These are phyloP conservation scores for Ramichloridium luteum DNA, from an alignment of 2,329 filamentous ascomycete species.

Conservation along the genomic window DNA sequence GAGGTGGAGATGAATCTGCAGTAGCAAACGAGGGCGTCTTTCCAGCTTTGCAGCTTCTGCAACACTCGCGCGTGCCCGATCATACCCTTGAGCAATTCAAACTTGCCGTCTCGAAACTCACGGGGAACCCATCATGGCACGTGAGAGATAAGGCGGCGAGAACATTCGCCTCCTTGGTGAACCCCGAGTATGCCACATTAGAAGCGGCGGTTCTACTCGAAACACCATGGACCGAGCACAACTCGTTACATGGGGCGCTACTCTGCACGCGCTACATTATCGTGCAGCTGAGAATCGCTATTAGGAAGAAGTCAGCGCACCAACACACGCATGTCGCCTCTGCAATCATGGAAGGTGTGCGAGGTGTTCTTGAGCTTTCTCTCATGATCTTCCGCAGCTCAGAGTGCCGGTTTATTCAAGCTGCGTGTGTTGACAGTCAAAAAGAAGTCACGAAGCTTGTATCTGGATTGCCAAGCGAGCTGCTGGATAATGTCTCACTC, in stretches of 20 bases:
- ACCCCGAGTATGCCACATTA: conserved; percentile 4
- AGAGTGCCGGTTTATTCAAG: no score
- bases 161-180: conserved; percentile 40
- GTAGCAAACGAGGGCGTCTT: conserved; percentile 55
- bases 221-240: conserved; percentile 11
- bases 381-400: no score
- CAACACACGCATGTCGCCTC: conserved; percentile 3
- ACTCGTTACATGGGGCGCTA: conserved; percentile 24
- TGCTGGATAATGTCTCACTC: no score
- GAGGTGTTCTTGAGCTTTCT: no score
- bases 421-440: no score
- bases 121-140: conserved; percentile 64
- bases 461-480: no score
- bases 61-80: conserved; percentile 55
- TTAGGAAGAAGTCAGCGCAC: background rate
- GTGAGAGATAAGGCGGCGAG: conserved; percentile 69
- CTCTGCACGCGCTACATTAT: conserved; percentile 19
- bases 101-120: conserved; percentile 46
- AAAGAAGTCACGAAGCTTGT: no score
- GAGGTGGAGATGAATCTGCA: conserved; percentile 4
- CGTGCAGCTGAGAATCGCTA: conserved; percentile 2
- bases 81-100: conserved; percentile 44
- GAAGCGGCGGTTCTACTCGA: conserved; percentile 8
- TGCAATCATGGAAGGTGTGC: no score
- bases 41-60: conserved; percentile 69